Evolutionary conservation across 176 grass and related monocot species (phyloP).

Genomic region (Areca catechu): DNA sequence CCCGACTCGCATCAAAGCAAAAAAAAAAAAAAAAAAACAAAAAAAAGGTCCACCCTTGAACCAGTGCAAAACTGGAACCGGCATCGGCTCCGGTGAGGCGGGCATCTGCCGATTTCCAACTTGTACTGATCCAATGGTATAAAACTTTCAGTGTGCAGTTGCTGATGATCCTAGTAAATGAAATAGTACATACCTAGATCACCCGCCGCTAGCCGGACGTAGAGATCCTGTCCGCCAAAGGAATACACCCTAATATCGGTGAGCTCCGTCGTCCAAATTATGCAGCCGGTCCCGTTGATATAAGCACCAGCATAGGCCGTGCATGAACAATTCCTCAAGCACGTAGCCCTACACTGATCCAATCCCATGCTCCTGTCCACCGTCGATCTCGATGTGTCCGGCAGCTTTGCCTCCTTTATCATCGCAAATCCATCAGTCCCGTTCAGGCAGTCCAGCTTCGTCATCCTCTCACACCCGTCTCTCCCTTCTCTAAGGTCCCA

Average conservation of each 20-base stretch:
- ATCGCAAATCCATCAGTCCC: background rate
- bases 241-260: background rate
- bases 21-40: no score
- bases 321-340: background rate
- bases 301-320: background rate
- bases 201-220: background rate
- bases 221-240: background rate
- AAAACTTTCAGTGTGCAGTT: no score
- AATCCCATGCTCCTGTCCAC: background rate
- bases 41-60: no score
- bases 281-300: background rate
- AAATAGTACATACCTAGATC: background rate
- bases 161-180: no score
- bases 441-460: background rate
- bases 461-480: background rate
- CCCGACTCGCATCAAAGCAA: no score
- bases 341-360: background rate
- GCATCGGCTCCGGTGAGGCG: no score
- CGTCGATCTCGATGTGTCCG: background rate
- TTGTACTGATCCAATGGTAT: no score
- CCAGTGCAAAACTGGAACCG: no score
- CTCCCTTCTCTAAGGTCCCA: background rate
- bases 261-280: background rate
- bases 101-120: no score
- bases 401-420: background rate